Percentiles rank a stretch among this genome's conserved stretches.
Evolutionary conservation across 2,329 filamentous ascomycete genomes (phyloP).

Genomic region (Ophioceras dolichostomum): DNA sequence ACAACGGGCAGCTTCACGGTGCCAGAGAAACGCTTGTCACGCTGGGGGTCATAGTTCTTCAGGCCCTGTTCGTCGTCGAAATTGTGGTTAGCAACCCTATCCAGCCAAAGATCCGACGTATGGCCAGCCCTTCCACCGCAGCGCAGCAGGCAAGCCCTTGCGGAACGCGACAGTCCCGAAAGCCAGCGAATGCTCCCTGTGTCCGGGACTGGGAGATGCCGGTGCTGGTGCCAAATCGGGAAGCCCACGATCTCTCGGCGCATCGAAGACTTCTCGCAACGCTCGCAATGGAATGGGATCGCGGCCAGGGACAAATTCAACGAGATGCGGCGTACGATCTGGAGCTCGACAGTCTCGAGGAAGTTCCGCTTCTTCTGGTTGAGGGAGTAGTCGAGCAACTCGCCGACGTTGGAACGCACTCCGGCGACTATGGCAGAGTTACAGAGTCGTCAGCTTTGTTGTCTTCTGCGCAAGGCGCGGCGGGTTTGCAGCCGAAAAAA

Average conservation of each 20-base stretch:
- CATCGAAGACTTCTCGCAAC: no score
- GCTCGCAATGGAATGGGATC: no score
- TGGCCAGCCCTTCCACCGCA: no score
- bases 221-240: no score
- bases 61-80: constrained; percentile 63
- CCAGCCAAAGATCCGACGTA: background rate
- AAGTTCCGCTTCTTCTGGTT: constrained; percentile 98
- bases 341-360: constrained; percentile 73
- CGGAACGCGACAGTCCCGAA: no score
- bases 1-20: constrained; percentile 88
- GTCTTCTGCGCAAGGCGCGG: no score
- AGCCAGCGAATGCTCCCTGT: no score
- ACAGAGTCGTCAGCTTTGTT: constrained; percentile 4
- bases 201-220: no score
- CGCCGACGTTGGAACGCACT: constrained; percentile 88
- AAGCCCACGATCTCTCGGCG: no score
- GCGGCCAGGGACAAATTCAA: no score
- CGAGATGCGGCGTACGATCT: constrained; percentile 5
- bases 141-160: no score
- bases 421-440: constrained; percentile 47
- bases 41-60: constrained; percentile 98
- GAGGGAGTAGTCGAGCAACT: constrained; percentile 83
- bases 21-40: constrained; percentile 99
- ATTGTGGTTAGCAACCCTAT: background rate
- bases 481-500: no score